These are phyloP conservation scores for Rhizopus microsporus DNA, from an alignment of 371 early-diverging fungal genomes.

Conservation along the genomic window DNA sequence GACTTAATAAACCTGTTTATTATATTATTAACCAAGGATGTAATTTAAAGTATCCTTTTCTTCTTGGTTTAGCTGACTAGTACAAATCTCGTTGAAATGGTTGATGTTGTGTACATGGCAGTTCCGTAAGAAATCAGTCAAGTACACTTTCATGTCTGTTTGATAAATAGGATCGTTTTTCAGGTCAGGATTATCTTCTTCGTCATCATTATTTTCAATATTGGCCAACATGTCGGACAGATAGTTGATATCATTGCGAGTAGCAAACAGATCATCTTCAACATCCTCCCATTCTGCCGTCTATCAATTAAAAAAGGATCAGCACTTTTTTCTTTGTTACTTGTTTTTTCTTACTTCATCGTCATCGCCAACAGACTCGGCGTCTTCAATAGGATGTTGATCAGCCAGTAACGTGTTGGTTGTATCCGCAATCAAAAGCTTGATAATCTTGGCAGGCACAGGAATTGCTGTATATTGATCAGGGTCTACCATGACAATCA, in stretches of 20 bases:
- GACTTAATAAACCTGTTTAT: conserved; percentile 26
- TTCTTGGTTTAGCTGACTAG: conserved; percentile 37
- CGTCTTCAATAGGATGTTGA: conserved; percentile 46
- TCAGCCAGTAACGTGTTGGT: conserved; percentile 55
- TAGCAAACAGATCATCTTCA: conserved; percentile 43
- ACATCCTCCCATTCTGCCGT: conserved; percentile 67
- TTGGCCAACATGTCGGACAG: conserved; percentile 54
- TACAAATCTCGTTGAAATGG: conserved; percentile 53
- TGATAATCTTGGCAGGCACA: conserved; percentile 80
- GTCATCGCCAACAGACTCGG: conserved; percentile 47
- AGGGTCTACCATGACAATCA: conserved; percentile 53
- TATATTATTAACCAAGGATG: conserved; percentile 12
- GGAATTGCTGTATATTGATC: conserved; percentile 80
- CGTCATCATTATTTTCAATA: conserved; percentile 65
- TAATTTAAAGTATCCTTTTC: conserved; percentile 31
- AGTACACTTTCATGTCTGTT: conserved; percentile 66
- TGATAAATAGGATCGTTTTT: conserved; percentile 74
- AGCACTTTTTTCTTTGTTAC: conserved; percentile 16
- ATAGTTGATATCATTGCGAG: conserved; percentile 50
- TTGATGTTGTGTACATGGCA: conserved; percentile 62
- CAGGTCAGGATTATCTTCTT: conserved; percentile 74
- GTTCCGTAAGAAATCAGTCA: conserved; percentile 73
- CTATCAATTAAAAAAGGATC: conserved; percentile 3
- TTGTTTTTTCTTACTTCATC: conserved; percentile 24
- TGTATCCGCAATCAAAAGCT: conserved; percentile 76